These are phyloP conservation scores for Mycena kentingensis DNA, from an alignment of 768 basidiomycete genomes.

Conservation along the genomic window DNA sequence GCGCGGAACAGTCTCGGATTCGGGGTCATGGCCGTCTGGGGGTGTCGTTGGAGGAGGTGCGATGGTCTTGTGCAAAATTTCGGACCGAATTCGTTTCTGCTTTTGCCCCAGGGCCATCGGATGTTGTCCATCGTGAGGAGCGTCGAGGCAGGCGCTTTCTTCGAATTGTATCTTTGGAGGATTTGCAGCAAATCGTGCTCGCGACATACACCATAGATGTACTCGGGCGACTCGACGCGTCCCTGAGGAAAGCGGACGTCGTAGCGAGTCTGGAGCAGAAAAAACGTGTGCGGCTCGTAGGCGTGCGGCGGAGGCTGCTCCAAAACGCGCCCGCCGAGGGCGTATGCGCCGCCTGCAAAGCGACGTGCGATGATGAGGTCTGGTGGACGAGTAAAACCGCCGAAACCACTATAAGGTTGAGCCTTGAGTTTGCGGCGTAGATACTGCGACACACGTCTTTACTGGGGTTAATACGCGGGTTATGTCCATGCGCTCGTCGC, in stretches of 20 bases:
- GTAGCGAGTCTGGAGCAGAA: slow-evolving; percentile 39
- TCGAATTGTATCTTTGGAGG: slow-evolving; percentile 35
- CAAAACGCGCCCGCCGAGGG: slow-evolving; percentile 26
- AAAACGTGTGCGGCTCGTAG: slow-evolving; percentile 43
- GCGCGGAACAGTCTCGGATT: slow-evolving; percentile 20
- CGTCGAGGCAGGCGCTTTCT: slow-evolving; percentile 9
- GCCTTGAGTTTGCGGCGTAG: not conserved
- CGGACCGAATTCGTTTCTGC: slow-evolving; percentile 24
- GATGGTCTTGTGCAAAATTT: slow-evolving; percentile 25
- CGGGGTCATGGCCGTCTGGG: not conserved
- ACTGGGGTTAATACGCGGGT: slow-evolving; percentile 36
- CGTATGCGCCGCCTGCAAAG: slow-evolving; percentile 37
- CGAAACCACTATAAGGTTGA: slow-evolving; percentile 33
- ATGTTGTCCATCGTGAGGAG: slow-evolving; percentile 40
- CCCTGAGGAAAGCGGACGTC: slow-evolving; percentile 31
- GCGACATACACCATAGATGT: slow-evolving; percentile 37
- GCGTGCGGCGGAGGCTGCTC: slow-evolving; percentile 34
- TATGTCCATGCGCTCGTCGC: slow-evolving; percentile 44
- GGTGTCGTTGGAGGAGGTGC: not conserved
- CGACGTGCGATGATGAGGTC: slow-evolving; percentile 39
- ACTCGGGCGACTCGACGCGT: slow-evolving; percentile 31
- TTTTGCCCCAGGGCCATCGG: slow-evolving; percentile 35
- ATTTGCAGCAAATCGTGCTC: slow-evolving; percentile 33
- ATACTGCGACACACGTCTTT: slow-evolving; percentile 35
- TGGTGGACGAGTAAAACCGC: slow-evolving; percentile 41